phyloP scores from a whole-genome alignment of 1,284 basidiomycete genomes.

The Inonotus hispidus region DNA sequence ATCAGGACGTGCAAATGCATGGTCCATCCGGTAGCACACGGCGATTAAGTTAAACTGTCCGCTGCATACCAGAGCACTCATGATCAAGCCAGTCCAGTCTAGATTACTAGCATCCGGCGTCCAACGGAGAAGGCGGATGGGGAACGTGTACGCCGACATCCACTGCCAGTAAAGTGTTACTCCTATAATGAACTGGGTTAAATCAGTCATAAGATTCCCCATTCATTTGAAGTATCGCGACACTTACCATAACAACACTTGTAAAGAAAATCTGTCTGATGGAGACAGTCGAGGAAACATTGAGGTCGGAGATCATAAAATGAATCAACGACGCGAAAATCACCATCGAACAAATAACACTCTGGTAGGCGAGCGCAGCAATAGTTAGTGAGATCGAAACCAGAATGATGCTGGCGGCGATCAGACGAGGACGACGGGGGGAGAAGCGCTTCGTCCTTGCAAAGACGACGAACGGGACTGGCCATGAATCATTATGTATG shows the following conservation, averaged over 20 bases:
- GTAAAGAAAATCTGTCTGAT: background rate
- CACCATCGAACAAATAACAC: background rate
- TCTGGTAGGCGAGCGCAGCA: background rate
- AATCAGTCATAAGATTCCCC: background rate
- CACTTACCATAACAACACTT: background rate
- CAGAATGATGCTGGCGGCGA: background rate
- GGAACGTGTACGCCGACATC: background rate
- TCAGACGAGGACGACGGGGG: background rate
- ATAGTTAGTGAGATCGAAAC: background rate
- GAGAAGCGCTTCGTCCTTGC: background rate
- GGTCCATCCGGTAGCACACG: slow-evolving; percentile 6
- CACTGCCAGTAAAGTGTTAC: background rate
- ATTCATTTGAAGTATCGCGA: background rate
- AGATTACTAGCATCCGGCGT: background rate
- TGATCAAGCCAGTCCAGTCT: slow-evolving; percentile 4
- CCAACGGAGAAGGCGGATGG: background rate
- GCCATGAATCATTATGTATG: background rate
- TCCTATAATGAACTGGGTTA: background rate
- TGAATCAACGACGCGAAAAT: slow-evolving; percentile 5
- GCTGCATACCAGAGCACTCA: background rate
- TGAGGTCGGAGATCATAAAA: slow-evolving; percentile 2
- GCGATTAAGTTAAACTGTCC: background rate
- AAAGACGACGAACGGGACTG: slow-evolving; percentile 4
- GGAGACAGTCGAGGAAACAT: background rate
- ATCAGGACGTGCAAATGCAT: slow-evolving; percentile 1